phyloP scores from a whole-genome alignment of 192 early-diverging fungal genomes.

The Diversispora eburnea region DNA sequence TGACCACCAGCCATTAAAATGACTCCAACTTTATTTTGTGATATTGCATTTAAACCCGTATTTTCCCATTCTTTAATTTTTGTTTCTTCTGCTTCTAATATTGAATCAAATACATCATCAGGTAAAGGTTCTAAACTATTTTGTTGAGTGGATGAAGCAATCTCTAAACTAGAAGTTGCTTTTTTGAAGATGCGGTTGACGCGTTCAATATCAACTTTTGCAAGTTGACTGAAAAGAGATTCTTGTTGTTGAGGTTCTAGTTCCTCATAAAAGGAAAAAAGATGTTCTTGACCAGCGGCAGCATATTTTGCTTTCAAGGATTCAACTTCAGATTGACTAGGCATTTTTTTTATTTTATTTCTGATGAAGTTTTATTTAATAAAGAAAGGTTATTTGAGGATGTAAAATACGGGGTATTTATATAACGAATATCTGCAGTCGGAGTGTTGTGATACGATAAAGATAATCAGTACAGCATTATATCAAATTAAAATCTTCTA shows the following conservation, averaged over 20 bases:
- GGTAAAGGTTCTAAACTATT: conserved; percentile 71
- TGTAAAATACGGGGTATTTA: too few species aligned
- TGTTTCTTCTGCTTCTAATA: conserved; percentile 47
- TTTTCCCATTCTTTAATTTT: conserved; percentile 66
- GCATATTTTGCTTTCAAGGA: conserved; percentile 60
- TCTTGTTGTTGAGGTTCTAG: conserved; percentile 58
- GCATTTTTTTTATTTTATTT: conserved; percentile 17
- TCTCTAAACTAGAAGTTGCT: conserved; percentile 55
- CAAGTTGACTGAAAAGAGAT: conserved; percentile 63
- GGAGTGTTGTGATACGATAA: too few species aligned
- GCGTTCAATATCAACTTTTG: conserved; percentile 70
- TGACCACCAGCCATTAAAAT: conserved; percentile 92
- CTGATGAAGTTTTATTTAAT: too few species aligned
- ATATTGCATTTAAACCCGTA: conserved; percentile 75
- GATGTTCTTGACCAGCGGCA: conserved; percentile 79
- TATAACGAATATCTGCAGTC: too few species aligned
- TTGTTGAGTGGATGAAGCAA: conserved; percentile 36
- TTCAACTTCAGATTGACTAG: conserved; percentile 36
- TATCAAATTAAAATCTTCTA: too few species aligned
- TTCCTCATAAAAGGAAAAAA: conserved; percentile 77
- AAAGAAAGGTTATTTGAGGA: too few species aligned
- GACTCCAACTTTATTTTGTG: conserved; percentile 86
- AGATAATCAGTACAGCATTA: too few species aligned
- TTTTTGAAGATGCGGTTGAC: conserved; percentile 80
- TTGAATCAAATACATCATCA: conserved; percentile 62